Conservation (phyloP, 805 yeast genomes). For the Starmera dryadoides region DNA sequence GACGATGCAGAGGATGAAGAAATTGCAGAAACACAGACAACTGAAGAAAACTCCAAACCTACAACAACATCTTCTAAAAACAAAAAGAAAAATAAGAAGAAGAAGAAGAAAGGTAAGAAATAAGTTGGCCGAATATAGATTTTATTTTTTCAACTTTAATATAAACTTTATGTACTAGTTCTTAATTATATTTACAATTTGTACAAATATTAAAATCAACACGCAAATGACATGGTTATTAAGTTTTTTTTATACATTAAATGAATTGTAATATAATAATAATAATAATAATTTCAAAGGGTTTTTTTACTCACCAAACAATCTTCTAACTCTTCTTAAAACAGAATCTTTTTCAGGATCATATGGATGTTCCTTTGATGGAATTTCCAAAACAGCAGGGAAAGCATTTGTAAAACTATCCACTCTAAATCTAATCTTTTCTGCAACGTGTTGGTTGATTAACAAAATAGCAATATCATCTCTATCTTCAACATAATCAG, state of each 20-base stretch:
- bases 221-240: background rate
- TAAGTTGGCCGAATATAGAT: slow-evolving; percentile 2
- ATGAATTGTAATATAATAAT: background rate
- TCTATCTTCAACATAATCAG: slow-evolving; percentile 62
- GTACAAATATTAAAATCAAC: background rate
- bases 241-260: too few species aligned
- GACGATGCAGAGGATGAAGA: slow-evolving; percentile 1
- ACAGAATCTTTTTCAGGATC: slow-evolving; percentile 97
- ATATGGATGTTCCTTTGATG: slow-evolving; percentile 97
- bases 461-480: slow-evolving; percentile 89
- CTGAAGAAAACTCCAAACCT: slow-evolving; percentile 1
- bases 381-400: slow-evolving; percentile 95
- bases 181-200: background rate
- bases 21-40: slow-evolving; percentile 2
- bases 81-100: slow-evolving; percentile 28
- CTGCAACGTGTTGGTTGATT: slow-evolving; percentile 94
- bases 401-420: slow-evolving; percentile 85
- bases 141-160: background rate
- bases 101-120: slow-evolving; percentile 27
- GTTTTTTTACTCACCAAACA: slow-evolving; percentile 82
- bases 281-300: too few species aligned
- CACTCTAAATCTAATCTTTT: slow-evolving; percentile 72
- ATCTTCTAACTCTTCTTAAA: slow-evolving; percentile 85
- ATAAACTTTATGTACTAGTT: background rate
- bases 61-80: slow-evolving; percentile 15